Percentiles rank a stretch among this genome's conserved stretches.
phyloP scores from a whole-genome alignment of 495 filamentous ascomycete genomes.

The Daldinia caldariorum region DNA sequence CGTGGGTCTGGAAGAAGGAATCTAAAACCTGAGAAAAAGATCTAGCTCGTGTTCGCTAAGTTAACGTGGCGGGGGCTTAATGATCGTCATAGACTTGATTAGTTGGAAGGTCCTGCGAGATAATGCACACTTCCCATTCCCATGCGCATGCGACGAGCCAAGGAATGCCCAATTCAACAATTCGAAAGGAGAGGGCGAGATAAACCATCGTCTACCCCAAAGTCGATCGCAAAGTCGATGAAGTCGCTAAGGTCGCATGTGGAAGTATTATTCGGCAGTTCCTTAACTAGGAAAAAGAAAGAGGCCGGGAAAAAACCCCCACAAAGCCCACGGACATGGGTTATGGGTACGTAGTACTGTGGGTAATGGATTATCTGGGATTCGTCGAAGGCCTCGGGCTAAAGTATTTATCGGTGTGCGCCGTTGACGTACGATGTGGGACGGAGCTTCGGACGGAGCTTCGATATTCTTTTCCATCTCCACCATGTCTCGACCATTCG shows the following conservation, averaged over 20 bases:
- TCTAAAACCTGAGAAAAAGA: conserved; percentile 9
- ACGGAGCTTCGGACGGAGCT: conserved; percentile 16
- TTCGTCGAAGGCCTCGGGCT: conserved; percentile 22
- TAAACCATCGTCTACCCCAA: conserved; percentile 24
- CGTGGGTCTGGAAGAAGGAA: conserved; percentile 14
- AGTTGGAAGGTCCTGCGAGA: conserved; percentile 27
- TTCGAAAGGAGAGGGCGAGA: background rate
- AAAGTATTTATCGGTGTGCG: conserved; percentile 9
- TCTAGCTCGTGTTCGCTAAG: conserved; percentile 2
- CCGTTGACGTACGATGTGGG: conserved; percentile 37
- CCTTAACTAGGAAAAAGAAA: conserved; percentile 12
- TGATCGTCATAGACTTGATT: conserved; percentile 13
- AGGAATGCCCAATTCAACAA: conserved; percentile 2
- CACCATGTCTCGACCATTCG: background rate
- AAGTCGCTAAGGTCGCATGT: conserved; percentile 14
- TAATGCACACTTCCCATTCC: conserved; percentile 23
- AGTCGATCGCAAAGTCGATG: conserved; percentile 12
- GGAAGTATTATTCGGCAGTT: conserved; percentile 14
- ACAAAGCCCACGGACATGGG: conserved; percentile 3
- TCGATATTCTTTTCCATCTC: background rate
- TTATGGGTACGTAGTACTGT: no score
- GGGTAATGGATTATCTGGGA: conserved; percentile 23
- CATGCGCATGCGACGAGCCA: conserved; percentile 4
- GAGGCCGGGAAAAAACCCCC: conserved; percentile 14
- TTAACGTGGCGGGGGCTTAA: conserved; percentile 12